Evolutionary conservation across 331 rosid species (phyloP), one percentile per base, ranked within the genome.

Genomic region (Telfairia occidentalis): DNA sequence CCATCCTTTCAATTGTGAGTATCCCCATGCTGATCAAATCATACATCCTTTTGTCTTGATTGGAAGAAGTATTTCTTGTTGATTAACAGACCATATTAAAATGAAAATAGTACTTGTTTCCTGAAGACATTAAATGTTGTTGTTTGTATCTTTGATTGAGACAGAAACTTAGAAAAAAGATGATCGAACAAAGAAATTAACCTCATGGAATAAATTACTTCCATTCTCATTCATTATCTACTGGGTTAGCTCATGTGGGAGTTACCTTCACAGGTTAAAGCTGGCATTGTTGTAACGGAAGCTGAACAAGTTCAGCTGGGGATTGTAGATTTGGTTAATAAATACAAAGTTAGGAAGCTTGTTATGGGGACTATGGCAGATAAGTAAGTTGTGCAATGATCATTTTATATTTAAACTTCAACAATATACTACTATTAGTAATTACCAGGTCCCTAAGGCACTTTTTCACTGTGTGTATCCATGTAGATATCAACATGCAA

Each of bases 331-430:
- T 53, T 80, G 84, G 88, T 86, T 79, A 79, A 64, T 78, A 78
- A 10, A 49, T 73, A 86, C 77, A 85, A 81, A 32, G 82, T 90
- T 79, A 83, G 78, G 80, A 92, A 89, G 85, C 96, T 92, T 79
- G 93, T 89, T 35, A 89, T 92, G 83, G 98, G 98, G 78, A 85
- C 90, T 13, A 78, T 66, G 28, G 83, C 89, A 2, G 89, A 85
- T 76, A 83, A 84, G 98, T 89, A 86, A 87, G 96, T 82, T 61
- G 53, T 79, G 43, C 52, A 48, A 74, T 57, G 50, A 63, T 52
- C 35, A 45, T 24, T 66, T 40, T 66, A 1, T 37, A 24, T 42
- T 38, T 35, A 46, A 57, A 76, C 34, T n/a, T 74, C 30, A 38
- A 13, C 42, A 3, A 45, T 37, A n/a, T 74, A 21, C 29, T 43